Percentiles rank a stretch among this genome's conserved stretches.
Conservation (phyloP, 1,284 basidiomycete species). For the Ceratobasidium papillatum region DNA sequence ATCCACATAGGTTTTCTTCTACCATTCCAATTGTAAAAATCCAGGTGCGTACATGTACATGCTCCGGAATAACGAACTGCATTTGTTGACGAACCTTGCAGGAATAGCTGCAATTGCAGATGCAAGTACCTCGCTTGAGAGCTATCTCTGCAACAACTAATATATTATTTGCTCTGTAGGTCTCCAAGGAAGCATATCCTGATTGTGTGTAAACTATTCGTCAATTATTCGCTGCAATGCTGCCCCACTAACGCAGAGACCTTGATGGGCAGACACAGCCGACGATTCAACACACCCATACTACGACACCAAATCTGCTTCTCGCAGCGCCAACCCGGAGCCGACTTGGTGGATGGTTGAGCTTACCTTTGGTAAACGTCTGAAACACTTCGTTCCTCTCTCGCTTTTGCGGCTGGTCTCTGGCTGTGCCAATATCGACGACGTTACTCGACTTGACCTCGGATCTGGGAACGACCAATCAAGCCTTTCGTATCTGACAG, state of each 20-base stretch:
- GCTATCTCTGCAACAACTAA: conserved; percentile 13
- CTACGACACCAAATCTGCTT: conserved; percentile 73
- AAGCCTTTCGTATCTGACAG: conserved; percentile 48
- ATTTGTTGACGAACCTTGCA: conserved; percentile 48
- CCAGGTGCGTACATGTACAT: conserved; percentile 64
- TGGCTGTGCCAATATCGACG: conserved; percentile 55
- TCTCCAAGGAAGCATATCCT: conserved; percentile 86
- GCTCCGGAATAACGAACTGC: not conserved
- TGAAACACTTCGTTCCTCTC: conserved; percentile 80
- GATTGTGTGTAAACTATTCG: conserved; percentile 69
- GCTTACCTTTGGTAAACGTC: conserved; percentile 72
- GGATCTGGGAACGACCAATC: conserved; percentile 42
- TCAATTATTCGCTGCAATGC: conserved; percentile 21
- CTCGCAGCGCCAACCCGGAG: not conserved
- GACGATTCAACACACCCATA: conserved; percentile 90
- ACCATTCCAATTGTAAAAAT: conserved; percentile 81
- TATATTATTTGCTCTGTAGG: conserved; percentile 54
- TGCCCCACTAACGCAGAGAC: not conserved
- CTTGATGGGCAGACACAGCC: conserved; percentile 72
- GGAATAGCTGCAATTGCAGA: conserved; percentile 87
- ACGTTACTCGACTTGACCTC: conserved; percentile 69
- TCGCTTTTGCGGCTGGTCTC: conserved; percentile 67
- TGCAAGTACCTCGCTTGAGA: conserved; percentile 53
- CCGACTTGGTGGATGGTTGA: conserved; percentile 89
- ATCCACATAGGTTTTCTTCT: conserved; percentile 67